Evolutionary conservation across 2,329 filamentous ascomycete species (phyloP).

Genomic region (Chrysoporthe cubensis): DNA sequence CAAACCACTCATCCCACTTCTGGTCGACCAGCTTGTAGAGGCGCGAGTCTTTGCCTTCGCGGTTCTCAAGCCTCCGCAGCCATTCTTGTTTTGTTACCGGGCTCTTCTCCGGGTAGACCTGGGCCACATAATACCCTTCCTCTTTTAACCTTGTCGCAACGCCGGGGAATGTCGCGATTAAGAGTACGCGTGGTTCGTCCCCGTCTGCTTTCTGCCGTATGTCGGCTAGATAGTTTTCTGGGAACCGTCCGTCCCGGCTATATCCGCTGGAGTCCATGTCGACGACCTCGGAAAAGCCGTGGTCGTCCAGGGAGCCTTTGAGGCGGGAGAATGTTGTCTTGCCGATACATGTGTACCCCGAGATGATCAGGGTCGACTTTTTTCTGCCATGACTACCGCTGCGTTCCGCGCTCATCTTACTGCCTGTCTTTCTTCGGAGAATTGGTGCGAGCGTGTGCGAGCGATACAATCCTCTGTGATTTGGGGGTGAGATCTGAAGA

Average conservation of each 20-base stretch:
- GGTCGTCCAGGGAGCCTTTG: not conserved
- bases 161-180: conserved; percentile 20
- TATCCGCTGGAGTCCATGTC: conserved; percentile 25
- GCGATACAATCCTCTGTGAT: no score
- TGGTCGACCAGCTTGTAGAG: conserved; percentile 20
- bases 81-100: conserved; percentile 15
- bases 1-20: conserved; percentile 21
- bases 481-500: no score
- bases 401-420: not conserved
- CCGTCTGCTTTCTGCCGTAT: conserved; percentile 20
- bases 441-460: no score
- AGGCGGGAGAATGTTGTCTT: conserved; percentile 10
- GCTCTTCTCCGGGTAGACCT: conserved; percentile 16
- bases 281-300: not conserved
- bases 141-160: conserved; percentile 10
- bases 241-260: conserved; percentile 15
- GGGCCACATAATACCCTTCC: conserved; percentile 24
- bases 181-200: conserved; percentile 8
- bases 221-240: conserved; percentile 18
- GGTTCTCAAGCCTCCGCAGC: conserved; percentile 21
- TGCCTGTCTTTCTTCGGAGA: no score
- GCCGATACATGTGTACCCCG: conserved; percentile 23
- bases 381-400: not conserved
- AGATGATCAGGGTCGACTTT: conserved; percentile 12
- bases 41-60: conserved; percentile 16